Evolutionary conservation across 306 rosid genomes (phyloP), one percentile per base, ranked within the genome.

Genomic region (Bauhinia variegata): DNA sequence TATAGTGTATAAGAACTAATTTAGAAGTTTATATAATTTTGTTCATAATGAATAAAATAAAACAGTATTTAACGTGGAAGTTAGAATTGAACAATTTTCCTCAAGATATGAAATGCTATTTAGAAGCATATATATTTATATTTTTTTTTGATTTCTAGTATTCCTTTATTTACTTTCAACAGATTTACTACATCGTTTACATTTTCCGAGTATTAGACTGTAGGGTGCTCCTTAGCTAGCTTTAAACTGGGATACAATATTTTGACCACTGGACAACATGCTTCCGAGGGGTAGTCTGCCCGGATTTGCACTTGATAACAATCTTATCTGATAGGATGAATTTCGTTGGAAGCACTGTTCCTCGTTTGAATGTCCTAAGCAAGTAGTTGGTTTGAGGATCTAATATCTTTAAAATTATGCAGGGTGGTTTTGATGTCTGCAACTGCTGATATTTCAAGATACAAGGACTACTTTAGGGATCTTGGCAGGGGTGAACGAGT

Each of bases 351-450:
- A 73, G n/a, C 31, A 18, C 5, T 17, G 49, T 2, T 18, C 17
- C 53, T 67, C 50, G 6, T 46, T 60, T 65, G 33, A 42, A 63
- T 41, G 41, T 57, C 47, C 31, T 55, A 34, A 56, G 65, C 33
- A 42, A 60, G 48, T 37, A 52, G 46, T 43, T 70, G 55, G 54
- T 71, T 14, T 23, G 46, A 16, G 67, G 74, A 63, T 81, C 39
- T 77, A 61, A 77, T 36, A 34, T 30, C 43, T 79, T 60, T 50
- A 6, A 64, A 54, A 74, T 34, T 75, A 80, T 72, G 23, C 88
- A 91, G 97, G 89, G 74, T 91, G 65, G 96, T 91, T 46, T 80
- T 91, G 84, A 91, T 91, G 97, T 91, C 96, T 52, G 97, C 97
- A 68, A 91, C 97, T 50, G 96, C 96, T 65, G 91, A 91, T 83